Conservation (phyloP, 768 basidiomycete species). For the Phlebiopsis flavidoalba region DNA sequence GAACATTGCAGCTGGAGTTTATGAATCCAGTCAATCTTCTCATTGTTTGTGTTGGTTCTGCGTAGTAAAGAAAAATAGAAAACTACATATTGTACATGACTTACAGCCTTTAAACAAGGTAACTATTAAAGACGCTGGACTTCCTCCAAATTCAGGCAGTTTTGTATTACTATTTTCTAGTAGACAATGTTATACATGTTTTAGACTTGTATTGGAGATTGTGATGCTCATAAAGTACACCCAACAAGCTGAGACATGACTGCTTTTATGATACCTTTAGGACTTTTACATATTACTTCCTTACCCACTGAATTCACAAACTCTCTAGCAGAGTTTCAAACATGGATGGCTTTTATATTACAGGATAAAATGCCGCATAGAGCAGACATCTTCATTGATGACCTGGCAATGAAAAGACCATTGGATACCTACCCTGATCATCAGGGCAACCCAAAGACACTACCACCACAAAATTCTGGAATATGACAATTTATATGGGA, state of each 20-base stretch:
- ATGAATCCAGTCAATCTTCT: conserved; percentile 30
- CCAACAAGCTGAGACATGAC: conserved; percentile 12
- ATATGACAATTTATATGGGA: conserved; percentile 19
- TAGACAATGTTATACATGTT: conserved; percentile 9
- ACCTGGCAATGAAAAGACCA: conserved; percentile 19
- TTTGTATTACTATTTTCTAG: conserved; percentile 22
- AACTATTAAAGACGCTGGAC: conserved; percentile 31
- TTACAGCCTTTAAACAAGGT: conserved; percentile 34
- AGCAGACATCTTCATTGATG: conserved; percentile 20
- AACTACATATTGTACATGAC: conserved; percentile 30
- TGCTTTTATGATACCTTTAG: conserved; percentile 15
- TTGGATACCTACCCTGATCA: conserved; percentile 8
- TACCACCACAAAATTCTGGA: conserved; percentile 7
- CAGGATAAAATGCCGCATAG: conserved; percentile 18
- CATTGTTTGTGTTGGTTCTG: conserved; percentile 35
- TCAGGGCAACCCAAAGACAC: neutral
- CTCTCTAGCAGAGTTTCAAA: conserved; percentile 17
- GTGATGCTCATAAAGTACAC: conserved; percentile 11
- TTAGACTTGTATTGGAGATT: conserved; percentile 15
- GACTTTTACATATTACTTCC: conserved; percentile 6
- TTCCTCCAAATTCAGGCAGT: conserved; percentile 29
- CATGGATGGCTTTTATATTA: conserved; percentile 16
- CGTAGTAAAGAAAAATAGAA: conserved; percentile 31
- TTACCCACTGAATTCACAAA: conserved; percentile 19
- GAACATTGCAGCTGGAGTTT: conserved; percentile 32